A percentile compares a stretch with the other conserved stretches of the same genome.
phyloP scores from a whole-genome alignment of 139 green algal genomes.

The Gonium pectorale region DNA sequence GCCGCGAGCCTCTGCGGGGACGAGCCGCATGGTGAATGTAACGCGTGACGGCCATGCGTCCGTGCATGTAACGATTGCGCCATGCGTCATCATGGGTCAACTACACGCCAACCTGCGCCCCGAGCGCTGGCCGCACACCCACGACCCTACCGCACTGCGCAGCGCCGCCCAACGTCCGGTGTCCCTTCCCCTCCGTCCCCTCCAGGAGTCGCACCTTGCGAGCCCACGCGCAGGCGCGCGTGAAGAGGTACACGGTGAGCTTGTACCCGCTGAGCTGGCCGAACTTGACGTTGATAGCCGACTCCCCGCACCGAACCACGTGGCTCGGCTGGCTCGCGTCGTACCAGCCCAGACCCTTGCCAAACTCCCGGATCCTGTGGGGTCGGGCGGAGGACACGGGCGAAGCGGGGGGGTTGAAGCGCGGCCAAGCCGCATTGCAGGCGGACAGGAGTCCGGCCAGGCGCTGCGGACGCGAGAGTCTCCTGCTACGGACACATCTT shows the following conservation, averaged over 20 bases:
- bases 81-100: background rate
- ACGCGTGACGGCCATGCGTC: background rate
- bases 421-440: background rate
- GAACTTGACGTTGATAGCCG: background rate
- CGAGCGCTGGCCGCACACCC: no score
- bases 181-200: no score
- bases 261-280: background rate
- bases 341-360: background rate
- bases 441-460: background rate
- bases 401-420: background rate
- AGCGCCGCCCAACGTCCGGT: no score
- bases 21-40: background rate
- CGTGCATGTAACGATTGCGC: background rate
- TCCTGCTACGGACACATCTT: background rate
- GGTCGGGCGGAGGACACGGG: background rate
- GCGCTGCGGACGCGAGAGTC: background rate
- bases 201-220: background rate
- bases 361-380: background rate
- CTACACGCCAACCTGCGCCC: background rate
- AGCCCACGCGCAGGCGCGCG: background rate
- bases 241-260: conserved; percentile 9
- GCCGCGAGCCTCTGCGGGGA: background rate
- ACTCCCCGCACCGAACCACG: background rate
- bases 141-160: no score
- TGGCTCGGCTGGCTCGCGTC: background rate